A percentile compares a stretch with the other conserved stretches of the same genome.
These are phyloP conservation scores for Echinosophora koreensis DNA, from an alignment of 306 rosid genomes.

Conservation along the genomic window DNA sequence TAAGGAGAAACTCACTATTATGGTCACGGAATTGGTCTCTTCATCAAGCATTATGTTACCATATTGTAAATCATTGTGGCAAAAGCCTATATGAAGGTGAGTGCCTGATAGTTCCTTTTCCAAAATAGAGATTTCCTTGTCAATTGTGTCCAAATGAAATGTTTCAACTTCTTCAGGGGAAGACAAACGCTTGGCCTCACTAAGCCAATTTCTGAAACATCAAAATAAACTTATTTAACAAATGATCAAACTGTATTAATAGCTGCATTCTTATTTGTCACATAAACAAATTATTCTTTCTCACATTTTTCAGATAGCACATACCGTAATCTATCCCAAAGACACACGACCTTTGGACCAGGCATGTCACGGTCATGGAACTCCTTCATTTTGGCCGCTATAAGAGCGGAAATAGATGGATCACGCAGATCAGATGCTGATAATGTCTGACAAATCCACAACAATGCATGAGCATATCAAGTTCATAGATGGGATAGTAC, in stretches of 20 bases:
- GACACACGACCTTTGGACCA: slow-evolving; percentile 65
- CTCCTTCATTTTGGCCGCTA: slow-evolving; percentile 81
- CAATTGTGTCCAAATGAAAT: slow-evolving; percentile 64
- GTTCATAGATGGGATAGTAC: background rate
- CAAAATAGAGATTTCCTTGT: slow-evolving; percentile 62
- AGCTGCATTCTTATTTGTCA: slow-evolving; percentile 1
- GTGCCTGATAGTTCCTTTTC: slow-evolving; percentile 59
- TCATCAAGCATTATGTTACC: slow-evolving; percentile 89
- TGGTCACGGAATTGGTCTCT: slow-evolving; percentile 62
- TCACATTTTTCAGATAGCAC: slow-evolving; percentile 7
- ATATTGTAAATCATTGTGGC: slow-evolving; percentile 91
- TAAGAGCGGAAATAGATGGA: slow-evolving; percentile 69
- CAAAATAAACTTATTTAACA: slow-evolving; percentile 16
- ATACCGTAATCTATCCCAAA: slow-evolving; percentile 83
- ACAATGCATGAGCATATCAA: slow-evolving; percentile 13
- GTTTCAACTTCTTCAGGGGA: slow-evolving; percentile 62
- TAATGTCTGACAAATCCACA: slow-evolving; percentile 65
- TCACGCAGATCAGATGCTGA: slow-evolving; percentile 81
- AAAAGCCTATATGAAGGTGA: slow-evolving; percentile 60
- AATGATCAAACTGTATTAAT: slow-evolving; percentile 23
- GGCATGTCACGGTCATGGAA: slow-evolving; percentile 84
- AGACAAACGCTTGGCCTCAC: slow-evolving; percentile 56
- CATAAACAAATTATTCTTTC: background rate
- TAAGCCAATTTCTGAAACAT: slow-evolving; percentile 74
- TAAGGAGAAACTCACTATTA: slow-evolving; percentile 69